Conservation (phyloP, 2,329 filamentous ascomycete genomes). For the Monilinia fructicola region DNA sequence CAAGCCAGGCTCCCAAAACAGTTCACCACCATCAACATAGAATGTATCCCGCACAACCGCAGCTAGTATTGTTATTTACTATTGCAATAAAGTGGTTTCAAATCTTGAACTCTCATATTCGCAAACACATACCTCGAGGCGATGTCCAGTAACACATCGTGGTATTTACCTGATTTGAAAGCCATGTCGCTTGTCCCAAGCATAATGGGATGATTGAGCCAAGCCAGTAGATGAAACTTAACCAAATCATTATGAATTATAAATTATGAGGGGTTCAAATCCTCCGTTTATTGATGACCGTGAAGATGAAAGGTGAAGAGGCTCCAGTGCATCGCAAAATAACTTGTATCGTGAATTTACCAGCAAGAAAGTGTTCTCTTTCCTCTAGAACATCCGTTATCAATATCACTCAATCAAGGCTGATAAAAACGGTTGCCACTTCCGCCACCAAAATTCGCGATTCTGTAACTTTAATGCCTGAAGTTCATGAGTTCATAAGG, state of each 20-base stretch:
- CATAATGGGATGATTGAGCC: conserved; percentile 33
- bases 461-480: conserved; percentile 21
- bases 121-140: conserved; percentile 42
- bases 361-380: conserved; percentile 7
- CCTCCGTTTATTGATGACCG: conserved; percentile 9
- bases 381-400: neutral
- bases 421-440: conserved; percentile 23
- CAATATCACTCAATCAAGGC: conserved; percentile 5
- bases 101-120: neutral
- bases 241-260: conserved; percentile 29
- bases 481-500: conserved; percentile 22
- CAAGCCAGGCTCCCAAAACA: conserved; percentile 54
- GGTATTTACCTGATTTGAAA: conserved; percentile 52
- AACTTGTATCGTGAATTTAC: conserved; percentile 21
- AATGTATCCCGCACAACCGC: conserved; percentile 60
- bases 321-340: conserved; percentile 24
- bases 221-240: conserved; percentile 25
- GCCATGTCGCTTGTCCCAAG: conserved; percentile 51
- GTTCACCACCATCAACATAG: conserved; percentile 63
- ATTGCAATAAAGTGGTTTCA: neutral
- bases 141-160: conserved; percentile 59
- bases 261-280: conserved; percentile 17
- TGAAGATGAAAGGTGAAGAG: conserved; percentile 24
- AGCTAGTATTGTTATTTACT: conserved; percentile 46
- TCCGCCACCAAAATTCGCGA: conserved; percentile 24